Base-by-base conservation (phyloP, 345 rosid genomes). In the Gynandropsis gynandra region DNA sequence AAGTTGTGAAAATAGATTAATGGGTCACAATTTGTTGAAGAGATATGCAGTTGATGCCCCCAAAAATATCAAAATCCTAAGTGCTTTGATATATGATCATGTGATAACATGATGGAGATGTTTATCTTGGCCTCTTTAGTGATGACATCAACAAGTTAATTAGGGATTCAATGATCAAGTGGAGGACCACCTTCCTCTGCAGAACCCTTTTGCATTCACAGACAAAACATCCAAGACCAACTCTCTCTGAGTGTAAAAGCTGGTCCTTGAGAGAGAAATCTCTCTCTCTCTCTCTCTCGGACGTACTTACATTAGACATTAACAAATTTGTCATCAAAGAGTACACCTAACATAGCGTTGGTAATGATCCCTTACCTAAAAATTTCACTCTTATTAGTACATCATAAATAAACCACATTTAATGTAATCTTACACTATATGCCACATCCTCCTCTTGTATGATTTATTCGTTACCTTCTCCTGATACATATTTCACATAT, bases 241-340 rank as follows among this genome's bases (percentile, higher is more conserved):
- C n/a, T n/a, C n/a, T n/a, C n/a, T n/a, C n/a, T n/a, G 45, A 42
- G 40, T 56, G 34, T n/a, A 56, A 27, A 51, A 24, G 43, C 34
- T 65, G 70, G 70, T 65, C 70, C 70, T 52, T 65, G 70, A 65
- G 65, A 65, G 70, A 65, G 60, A 52, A 48, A 52, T 17, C 32
- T 64, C 37, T 38, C 17, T 54, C 42, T 62, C 3, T 52, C 17
- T 63, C 45, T 35, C 34, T 56, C 46, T 57, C 47, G 9, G 4
- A 58, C 59, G 70, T 65, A 58, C 50, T 24, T 24, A 24, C 29
- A 59, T 59, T 34, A 54, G 32, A 55, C 59, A 47, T 44, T 59
- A 48, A 50, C 40, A 59, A 54, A 48, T 53, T 4, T 43, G 42
- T 16, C 54, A 15, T 66, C 27, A 59, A 59, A 66, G 56, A 66